Evolutionary conservation across 306 rosid species (phyloP), one percentile per base, ranked within the genome.

Genomic region (Echinosophora koreensis): DNA sequence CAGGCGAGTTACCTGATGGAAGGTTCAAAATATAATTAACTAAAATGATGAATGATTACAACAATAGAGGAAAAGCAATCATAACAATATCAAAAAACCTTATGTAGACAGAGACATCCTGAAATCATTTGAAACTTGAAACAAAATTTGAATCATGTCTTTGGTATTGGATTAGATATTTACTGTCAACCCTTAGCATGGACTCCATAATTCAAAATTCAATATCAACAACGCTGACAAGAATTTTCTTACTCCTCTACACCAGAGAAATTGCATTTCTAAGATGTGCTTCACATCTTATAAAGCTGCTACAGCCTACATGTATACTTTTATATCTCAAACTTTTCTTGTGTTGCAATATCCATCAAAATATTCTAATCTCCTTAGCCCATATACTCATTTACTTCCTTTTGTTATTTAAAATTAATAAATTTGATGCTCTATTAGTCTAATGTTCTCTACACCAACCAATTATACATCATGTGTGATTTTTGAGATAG

Each of bases 1-100:
- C 68, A 92, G 89, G 50, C 96, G 96, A 28, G 99, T 88, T 5
- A 91, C 96, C 99, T 92, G 83, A 73, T 10, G 57, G 70, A 83
- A 37, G n/a, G 15, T 2, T 68, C 28, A 41, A 77, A 66, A 68
- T 49, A 77, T 67, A 54, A 62, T 57, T 32, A 38, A 16, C 73
- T 79, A 62, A 56, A 57, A 47, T 39, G 69, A 49, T 54, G 69
- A 44, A 38, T 11, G 17, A 16, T 44, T 17, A 16, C 54, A 42
- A 22, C 16, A 80, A 59, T 27, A 30, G 11, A 52, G 54, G 46
- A 59, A 42, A 15, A 34, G 34, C 41, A 32, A 72, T 62, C 63
- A 67, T 14, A 22, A 77, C 7, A 6, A 11, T 30, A 58, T 49
- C 47, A 42, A 22, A 55, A 39, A 41, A 67, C 41, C 58, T 56